phyloP scores from a whole-genome alignment of 2,329 filamentous ascomycete species.

The Fusarium tjaetaba region DNA sequence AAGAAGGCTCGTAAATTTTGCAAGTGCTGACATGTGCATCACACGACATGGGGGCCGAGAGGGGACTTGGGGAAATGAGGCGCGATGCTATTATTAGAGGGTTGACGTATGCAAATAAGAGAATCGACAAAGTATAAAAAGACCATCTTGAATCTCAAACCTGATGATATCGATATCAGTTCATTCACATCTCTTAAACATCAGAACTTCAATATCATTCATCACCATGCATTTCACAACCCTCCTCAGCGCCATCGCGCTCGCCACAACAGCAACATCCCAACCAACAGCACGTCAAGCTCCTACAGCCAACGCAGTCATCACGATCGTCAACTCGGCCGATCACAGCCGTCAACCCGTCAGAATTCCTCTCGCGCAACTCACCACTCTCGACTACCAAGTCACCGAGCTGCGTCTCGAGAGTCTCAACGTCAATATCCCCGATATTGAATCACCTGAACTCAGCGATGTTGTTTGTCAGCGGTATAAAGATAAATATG shows the following conservation, averaged over 20 bases:
- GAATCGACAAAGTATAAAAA: background rate
- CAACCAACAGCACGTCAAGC: constrained; percentile 16
- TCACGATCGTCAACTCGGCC: constrained; percentile 7
- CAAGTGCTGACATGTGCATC: constrained; percentile 26
- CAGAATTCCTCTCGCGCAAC: constrained; percentile 22
- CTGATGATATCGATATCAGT: background rate
- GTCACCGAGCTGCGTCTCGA: constrained; percentile 19
- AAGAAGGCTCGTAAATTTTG: background rate
- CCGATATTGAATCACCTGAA: background rate
- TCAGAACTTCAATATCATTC: background rate
- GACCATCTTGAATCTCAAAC: rapidly evolving
- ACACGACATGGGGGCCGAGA: constrained; percentile 2
- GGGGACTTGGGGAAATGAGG: background rate
- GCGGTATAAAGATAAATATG: constrained; percentile 27
- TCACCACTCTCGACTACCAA: constrained; percentile 19
- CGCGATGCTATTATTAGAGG: constrained; percentile 23
- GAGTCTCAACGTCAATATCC: constrained; percentile 13
- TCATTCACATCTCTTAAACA: background rate
- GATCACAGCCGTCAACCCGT: constrained; percentile 26
- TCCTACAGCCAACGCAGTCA: constrained; percentile 3
- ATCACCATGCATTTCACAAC: constrained; percentile 17
- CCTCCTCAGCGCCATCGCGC: constrained; percentile 8
- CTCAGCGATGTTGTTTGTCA: constrained; percentile 21
- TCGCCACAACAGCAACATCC: background rate
- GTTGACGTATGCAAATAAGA: background rate